Evolutionary conservation across 345 rosid species (phyloP).

Genomic region (Gossypium sturtianum): DNA sequence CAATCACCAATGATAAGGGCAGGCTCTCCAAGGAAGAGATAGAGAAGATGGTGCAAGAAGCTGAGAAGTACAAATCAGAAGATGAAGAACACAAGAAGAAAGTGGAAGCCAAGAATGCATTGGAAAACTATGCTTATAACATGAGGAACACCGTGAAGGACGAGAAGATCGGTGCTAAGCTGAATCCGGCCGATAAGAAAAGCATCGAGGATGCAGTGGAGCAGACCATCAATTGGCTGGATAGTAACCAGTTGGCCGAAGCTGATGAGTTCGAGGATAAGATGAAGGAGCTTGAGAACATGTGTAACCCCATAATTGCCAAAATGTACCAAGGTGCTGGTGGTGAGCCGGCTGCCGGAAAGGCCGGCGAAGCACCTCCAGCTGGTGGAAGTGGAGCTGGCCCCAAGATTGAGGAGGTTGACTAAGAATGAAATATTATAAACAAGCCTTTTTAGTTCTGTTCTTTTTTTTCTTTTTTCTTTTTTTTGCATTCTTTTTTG

Average conservation of each 20-base stretch:
- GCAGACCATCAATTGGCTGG: constrained; percentile 45
- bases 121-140: constrained; percentile 46
- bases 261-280: constrained; percentile 45
- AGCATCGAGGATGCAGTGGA: constrained; percentile 45
- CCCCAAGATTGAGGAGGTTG: constrained; percentile 13
- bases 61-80: constrained; percentile 45
- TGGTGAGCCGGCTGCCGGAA: constrained; percentile 19
- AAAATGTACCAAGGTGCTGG: constrained; percentile 38
- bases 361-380: constrained; percentile 18
- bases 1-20: constrained; percentile 45
- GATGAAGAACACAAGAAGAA: constrained; percentile 52
- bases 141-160: constrained; percentile 47
- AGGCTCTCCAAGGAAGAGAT: constrained; percentile 46
- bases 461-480: background rate
- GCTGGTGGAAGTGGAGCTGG: constrained; percentile 39
- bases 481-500: no score
- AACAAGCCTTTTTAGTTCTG: background rate
- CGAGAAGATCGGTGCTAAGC: constrained; percentile 45
- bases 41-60: constrained; percentile 54
- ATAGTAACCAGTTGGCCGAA: constrained; percentile 43
- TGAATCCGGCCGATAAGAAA: constrained; percentile 37
- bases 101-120: constrained; percentile 45
- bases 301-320: constrained; percentile 42
- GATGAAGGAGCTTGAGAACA: constrained; percentile 40
- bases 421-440: background rate